Evolutionary conservation across 192 early-diverging fungal genomes (phyloP).

Genomic region (Nowakowskiella sp.): DNA sequence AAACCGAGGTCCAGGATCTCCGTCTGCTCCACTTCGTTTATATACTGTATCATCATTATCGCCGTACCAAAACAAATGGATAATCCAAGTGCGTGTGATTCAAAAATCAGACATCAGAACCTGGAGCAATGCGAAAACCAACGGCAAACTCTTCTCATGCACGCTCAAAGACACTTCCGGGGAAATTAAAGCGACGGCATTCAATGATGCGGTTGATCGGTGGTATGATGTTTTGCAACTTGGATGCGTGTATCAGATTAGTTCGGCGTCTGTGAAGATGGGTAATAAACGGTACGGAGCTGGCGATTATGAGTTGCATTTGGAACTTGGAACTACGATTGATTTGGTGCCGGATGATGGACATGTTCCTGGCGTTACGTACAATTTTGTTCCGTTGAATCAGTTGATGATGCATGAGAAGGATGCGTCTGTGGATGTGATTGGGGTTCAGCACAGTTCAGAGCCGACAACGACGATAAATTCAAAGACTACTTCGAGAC

Average conservation of each 20-base stretch:
- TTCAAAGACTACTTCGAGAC: conserved; percentile 50
- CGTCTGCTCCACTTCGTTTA: background rate
- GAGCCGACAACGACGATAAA: conserved; percentile 52
- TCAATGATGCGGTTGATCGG: conserved; percentile 76
- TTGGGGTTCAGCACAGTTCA: conserved; percentile 65
- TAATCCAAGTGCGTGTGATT: conserved; percentile 83
- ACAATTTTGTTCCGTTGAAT: conserved; percentile 63
- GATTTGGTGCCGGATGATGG: conserved; percentile 42
- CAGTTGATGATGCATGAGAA: conserved; percentile 63
- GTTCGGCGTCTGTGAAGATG: conserved; percentile 66
- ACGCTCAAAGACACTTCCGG: conserved; percentile 80
- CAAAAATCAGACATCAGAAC: conserved; percentile 73
- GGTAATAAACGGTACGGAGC: conserved; percentile 74
- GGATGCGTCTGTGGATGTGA: conserved; percentile 59
- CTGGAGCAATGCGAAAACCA: conserved; percentile 69
- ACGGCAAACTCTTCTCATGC: conserved; percentile 83
- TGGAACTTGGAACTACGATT: conserved; percentile 66
- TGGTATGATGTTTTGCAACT: conserved; percentile 72
- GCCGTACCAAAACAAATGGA: conserved; percentile 56
- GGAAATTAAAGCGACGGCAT: conserved; percentile 91
- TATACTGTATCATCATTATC: background rate
- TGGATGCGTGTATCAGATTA: conserved; percentile 71
- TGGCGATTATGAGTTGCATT: conserved; percentile 82
- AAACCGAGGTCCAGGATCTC: too few species aligned
- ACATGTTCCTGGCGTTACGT: conserved; percentile 46